Conservation (phyloP, 2,329 filamentous ascomycete species). For the Fusarium dlaminii region DNA sequence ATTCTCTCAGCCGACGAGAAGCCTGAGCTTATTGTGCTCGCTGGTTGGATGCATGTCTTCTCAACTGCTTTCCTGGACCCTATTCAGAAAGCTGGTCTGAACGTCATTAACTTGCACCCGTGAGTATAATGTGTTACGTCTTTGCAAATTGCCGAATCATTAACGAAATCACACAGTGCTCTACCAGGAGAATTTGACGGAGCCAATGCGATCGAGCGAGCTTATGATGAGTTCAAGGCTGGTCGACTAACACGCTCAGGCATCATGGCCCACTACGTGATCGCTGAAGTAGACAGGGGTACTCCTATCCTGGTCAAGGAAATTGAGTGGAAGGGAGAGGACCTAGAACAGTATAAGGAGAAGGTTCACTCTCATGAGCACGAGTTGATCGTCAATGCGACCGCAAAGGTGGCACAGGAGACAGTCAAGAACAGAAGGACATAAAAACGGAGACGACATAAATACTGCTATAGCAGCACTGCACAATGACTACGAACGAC, state of each 20-base stretch:
- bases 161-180: conserved; percentile 50
- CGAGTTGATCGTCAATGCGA: conserved; percentile 80
- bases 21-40: conserved; percentile 81
- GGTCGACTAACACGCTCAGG: conserved; percentile 78
- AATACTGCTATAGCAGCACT: background rate
- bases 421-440: conserved; percentile 42
- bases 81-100: conserved; percentile 67
- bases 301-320: conserved; percentile 75
- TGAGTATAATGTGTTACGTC: conserved; percentile 69
- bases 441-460: background rate
- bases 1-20: conserved; percentile 60
- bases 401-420: conserved; percentile 58
- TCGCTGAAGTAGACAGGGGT: conserved; percentile 82
- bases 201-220: conserved; percentile 78
- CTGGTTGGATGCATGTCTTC: conserved; percentile 90
- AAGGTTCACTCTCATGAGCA: conserved; percentile 83
- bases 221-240: conserved; percentile 75
- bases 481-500: background rate
- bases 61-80: conserved; percentile 75
- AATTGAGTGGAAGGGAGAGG: conserved; percentile 72
- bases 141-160: background rate
- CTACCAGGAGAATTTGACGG: conserved; percentile 76
- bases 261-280: conserved; percentile 90
- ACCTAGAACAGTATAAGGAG: conserved; percentile 71
- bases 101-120: conserved; percentile 86